These are phyloP conservation scores for Penicillium antarcticum DNA, from an alignment of 495 filamentous ascomycete species.

Conservation along the genomic window DNA sequence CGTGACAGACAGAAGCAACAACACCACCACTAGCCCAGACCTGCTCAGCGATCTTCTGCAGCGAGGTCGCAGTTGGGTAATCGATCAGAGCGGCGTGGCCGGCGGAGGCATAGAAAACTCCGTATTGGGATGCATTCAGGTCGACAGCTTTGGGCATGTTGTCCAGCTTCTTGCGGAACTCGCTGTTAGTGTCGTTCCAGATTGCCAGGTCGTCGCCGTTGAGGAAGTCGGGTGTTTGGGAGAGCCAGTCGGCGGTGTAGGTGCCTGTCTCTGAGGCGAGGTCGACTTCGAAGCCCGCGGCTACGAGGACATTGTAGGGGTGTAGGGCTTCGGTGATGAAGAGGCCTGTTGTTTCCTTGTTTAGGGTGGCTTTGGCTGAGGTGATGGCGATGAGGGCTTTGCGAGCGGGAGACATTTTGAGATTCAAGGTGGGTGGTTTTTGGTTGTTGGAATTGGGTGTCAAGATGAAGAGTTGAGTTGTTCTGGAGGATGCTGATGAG, in stretches of 20 bases:
- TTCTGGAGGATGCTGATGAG: neutral
- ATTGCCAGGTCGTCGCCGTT: slow-evolving; percentile 29
- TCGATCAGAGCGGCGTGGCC: slow-evolving; percentile 46
- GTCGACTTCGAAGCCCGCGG: slow-evolving; percentile 48
- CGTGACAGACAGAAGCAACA: slow-evolving; percentile 38
- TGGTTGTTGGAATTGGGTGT: neutral
- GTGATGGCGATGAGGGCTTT: slow-evolving; percentile 45
- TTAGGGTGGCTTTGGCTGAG: slow-evolving; percentile 42
- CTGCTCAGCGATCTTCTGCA: slow-evolving; percentile 36
- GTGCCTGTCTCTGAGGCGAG: slow-evolving; percentile 43
- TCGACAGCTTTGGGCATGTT: slow-evolving; percentile 31
- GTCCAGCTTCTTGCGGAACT: slow-evolving; percentile 41
- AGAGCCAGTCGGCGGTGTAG: slow-evolving; percentile 44
- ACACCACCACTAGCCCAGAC: slow-evolving; percentile 41
- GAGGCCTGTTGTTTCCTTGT: slow-evolving; percentile 33
- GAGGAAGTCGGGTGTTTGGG: slow-evolving; percentile 39
- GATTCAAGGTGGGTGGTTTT: neutral
- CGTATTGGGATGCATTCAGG: slow-evolving; percentile 31
- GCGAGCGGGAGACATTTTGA: slow-evolving; percentile 37
- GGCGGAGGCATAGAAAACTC: slow-evolving; percentile 44
- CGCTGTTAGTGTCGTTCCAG: slow-evolving; percentile 38
- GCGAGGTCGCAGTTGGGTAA: slow-evolving; percentile 35
- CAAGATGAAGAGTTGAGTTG: neutral
- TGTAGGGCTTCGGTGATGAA: slow-evolving; percentile 50
- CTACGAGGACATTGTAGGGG: slow-evolving; percentile 41